These are phyloP conservation scores for Starmerella sp. DNA, from an alignment of 805 yeast species.

Conservation along the genomic window DNA sequence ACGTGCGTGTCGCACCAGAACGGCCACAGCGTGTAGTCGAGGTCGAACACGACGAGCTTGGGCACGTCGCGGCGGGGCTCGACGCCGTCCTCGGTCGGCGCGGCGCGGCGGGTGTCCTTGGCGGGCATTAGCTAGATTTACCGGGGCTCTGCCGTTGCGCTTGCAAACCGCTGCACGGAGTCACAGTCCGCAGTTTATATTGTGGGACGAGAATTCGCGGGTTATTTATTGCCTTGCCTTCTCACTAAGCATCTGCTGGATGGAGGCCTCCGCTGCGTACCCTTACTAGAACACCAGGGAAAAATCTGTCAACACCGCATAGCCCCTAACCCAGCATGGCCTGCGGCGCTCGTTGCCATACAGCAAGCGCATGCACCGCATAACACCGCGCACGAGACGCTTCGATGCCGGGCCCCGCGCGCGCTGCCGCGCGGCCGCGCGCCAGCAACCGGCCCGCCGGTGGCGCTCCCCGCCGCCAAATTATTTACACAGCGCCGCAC, in stretches of 20 bases:
- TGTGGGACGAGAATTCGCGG: not conserved
- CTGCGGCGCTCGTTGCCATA: slow-evolving; percentile 1
- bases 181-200: not conserved
- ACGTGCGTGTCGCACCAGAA: slow-evolving; percentile 77
- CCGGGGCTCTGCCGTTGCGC: not conserved
- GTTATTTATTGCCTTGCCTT: not conserved
- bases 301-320: slow-evolving; percentile 2
- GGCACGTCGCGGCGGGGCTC: slow-evolving; percentile 26
- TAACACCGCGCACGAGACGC: not conserved
- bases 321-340: not conserved
- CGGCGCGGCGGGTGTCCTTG: not conserved
- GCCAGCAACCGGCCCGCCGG: no score
- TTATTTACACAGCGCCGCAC: not conserved
- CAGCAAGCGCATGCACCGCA: not conserved
- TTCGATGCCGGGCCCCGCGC: not conserved
- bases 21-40: slow-evolving; percentile 70
- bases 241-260: slow-evolving; percentile 1
- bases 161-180: not conserved
- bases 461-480: no score
- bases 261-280: not conserved
- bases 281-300: not conserved
- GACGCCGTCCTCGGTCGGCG: not conserved
- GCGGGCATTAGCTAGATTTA: not conserved
- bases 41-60: slow-evolving; percentile 55
- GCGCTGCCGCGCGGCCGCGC: no score